Conservation (phyloP, 2,329 filamentous ascomycete species). For the Sclerotinia trifoliorum region DNA sequence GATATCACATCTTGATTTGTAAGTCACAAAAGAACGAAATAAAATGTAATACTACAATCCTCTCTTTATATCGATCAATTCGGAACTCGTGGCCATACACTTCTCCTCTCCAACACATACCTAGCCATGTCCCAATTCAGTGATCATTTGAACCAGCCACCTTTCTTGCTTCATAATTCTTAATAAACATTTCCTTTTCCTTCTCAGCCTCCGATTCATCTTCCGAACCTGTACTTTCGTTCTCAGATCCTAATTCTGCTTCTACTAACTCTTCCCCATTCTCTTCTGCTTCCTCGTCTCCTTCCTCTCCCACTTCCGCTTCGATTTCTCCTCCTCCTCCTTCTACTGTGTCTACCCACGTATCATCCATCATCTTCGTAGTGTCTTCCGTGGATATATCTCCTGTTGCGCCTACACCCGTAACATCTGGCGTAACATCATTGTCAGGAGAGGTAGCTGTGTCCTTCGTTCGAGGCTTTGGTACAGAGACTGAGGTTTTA, state of each 20-base stretch:
- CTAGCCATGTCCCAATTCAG: background rate
- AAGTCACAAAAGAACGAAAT: background rate
- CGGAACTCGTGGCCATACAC: background rate
- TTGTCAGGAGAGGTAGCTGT: background rate
- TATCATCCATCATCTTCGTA: slow-evolving; percentile 1
- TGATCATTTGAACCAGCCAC: background rate
- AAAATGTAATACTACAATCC: background rate
- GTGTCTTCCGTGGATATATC: slow-evolving; percentile 14
- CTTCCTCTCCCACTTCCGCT: slow-evolving; percentile 8
- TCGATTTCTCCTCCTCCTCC: slow-evolving; percentile 1
- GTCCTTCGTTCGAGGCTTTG: slow-evolving; percentile 9
- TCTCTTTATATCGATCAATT: background rate
- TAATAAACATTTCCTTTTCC: slow-evolving; percentile 23
- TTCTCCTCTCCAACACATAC: background rate
- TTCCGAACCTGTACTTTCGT: slow-evolving; percentile 19
- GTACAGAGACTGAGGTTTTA: background rate
- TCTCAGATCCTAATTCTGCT: slow-evolving; percentile 16
- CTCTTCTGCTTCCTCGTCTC: slow-evolving; percentile 10
- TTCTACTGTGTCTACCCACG: background rate
- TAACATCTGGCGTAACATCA: background rate
- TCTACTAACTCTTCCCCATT: slow-evolving; percentile 6
- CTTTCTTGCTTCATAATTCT: slow-evolving; percentile 16
- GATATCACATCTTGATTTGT: background rate
- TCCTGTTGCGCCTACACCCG: background rate
- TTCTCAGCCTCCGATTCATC: slow-evolving; percentile 22